These are phyloP conservation scores for Solanum ahanhuiri DNA, from an alignment of 257 asterid species.

Conservation along the genomic window DNA sequence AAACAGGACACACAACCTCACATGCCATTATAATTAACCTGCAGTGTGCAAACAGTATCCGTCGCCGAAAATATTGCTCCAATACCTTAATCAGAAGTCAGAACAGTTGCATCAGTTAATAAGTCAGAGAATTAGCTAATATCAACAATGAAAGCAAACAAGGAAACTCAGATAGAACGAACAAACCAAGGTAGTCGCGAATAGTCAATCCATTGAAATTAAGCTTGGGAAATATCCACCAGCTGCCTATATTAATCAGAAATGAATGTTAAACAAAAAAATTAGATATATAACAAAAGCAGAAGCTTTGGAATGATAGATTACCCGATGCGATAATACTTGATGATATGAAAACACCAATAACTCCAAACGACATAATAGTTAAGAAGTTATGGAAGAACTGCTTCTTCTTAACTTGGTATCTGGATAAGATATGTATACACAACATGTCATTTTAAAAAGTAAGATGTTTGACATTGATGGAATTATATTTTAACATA, in stretches of 20 bases:
- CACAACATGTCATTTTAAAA: not conserved
- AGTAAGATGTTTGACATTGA: not conserved
- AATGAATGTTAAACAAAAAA: not conserved
- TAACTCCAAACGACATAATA: constrained; percentile 81
- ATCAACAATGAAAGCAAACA: not conserved
- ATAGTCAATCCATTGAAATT: constrained; percentile 41
- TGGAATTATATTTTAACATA: not conserved
- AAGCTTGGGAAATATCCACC: constrained; percentile 59
- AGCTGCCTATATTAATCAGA: constrained; percentile 35
- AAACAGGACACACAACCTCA: not conserved
- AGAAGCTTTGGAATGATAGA: not conserved
- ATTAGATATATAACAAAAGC: not conserved
- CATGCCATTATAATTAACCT: constrained; percentile 31
- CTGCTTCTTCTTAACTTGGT: constrained; percentile 95
- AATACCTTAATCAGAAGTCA: constrained; percentile 29
- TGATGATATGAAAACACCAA: constrained; percentile 80
- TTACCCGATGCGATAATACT: constrained; percentile 64
- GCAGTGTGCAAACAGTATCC: constrained; percentile 94
- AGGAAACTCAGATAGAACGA: not conserved
- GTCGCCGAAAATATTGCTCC: constrained; percentile 91
- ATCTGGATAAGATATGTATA: constrained; percentile 27
- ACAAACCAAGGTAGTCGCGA: constrained; percentile 76
- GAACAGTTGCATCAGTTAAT: not conserved
- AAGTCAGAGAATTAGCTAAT: not conserved
- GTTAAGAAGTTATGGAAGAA: constrained; percentile 95